Conservation (phyloP, 352 stramenopile genomes). For the Elongisporangium anandrum region DNA sequence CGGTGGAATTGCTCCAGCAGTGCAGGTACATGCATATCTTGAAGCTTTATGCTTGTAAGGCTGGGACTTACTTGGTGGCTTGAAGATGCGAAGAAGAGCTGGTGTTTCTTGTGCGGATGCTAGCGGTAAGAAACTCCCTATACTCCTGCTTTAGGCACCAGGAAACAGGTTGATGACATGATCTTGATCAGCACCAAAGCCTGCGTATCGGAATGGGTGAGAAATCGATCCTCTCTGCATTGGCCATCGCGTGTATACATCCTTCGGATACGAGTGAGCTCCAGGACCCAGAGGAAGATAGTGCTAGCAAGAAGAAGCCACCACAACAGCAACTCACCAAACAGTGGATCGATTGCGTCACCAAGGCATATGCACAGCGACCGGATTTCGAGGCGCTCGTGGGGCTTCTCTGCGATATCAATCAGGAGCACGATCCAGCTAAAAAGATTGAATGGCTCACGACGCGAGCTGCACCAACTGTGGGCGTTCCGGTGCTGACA, state of each 20-base stretch:
- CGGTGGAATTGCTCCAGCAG: constrained; percentile 46
- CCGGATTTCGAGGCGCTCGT: constrained; percentile 59
- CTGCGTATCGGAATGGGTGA: constrained; percentile 77
- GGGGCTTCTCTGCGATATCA: constrained; percentile 25
- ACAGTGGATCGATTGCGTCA: constrained; percentile 59
- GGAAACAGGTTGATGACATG: not conserved
- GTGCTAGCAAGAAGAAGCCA: not conserved
- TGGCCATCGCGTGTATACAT: constrained; percentile 40
- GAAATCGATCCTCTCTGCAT: constrained; percentile 69
- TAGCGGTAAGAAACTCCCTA: constrained; percentile 44
- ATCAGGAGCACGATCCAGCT: constrained; percentile 15
- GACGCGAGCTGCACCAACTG: constrained; percentile 27
- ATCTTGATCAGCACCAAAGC: constrained; percentile 61
- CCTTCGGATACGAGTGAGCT: not conserved
- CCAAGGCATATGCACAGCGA: constrained; percentile 59
- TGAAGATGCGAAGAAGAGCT: constrained; percentile 51
- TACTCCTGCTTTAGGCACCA: not conserved
- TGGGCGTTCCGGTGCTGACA: constrained; percentile 63
- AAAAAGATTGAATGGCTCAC: constrained; percentile 25
- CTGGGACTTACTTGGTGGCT: not conserved
- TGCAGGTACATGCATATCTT: constrained; percentile 25
- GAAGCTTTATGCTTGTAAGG: not conserved
- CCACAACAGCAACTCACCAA: constrained; percentile 11
- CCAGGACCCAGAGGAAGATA: not conserved
- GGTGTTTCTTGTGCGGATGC: constrained; percentile 59